Conservation (phyloP, 2,329 filamentous ascomycete genomes). For the Teratosphaeria nubilosa region DNA sequence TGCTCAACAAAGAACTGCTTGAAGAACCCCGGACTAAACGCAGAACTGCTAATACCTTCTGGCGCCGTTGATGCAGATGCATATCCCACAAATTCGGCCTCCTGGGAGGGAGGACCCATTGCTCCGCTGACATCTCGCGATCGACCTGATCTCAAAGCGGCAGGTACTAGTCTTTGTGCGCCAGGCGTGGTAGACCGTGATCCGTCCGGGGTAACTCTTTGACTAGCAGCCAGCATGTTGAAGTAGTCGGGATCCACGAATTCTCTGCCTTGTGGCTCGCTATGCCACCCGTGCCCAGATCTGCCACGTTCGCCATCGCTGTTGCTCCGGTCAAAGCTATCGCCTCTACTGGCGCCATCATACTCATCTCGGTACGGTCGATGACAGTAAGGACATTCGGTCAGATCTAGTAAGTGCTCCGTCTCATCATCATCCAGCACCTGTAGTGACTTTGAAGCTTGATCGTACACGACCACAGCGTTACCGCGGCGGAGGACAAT, state of each 20-base stretch:
- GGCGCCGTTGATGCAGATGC: conserved; percentile 28
- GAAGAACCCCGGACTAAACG: conserved; percentile 90
- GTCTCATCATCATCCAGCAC: conserved; percentile 52
- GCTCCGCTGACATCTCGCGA: conserved; percentile 22
- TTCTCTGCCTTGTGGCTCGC: conserved; percentile 33
- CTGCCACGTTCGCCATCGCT: neutral
- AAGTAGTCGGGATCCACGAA: conserved; percentile 93
- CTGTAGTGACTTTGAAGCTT: conserved; percentile 71
- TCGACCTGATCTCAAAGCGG: conserved; percentile 22
- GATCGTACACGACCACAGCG: conserved; percentile 85
- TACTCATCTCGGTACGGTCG: conserved; percentile 51
- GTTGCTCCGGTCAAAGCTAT: neutral
- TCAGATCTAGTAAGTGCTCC: conserved; percentile 44
- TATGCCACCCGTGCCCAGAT: neutral
- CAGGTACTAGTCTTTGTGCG: conserved; percentile 36
- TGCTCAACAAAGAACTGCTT: conserved; percentile 87
- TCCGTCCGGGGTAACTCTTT: conserved; percentile 30
- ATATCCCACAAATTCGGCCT: conserved; percentile 40
- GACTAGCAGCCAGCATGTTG: conserved; percentile 67
- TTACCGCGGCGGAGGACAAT: conserved; percentile 83
- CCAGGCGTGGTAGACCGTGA: conserved; percentile 25
- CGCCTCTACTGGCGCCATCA: conserved; percentile 1
- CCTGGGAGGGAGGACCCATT: conserved; percentile 33
- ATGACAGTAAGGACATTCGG: conserved; percentile 86
- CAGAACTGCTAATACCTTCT: conserved; percentile 70